phyloP scores from a whole-genome alignment of 164 flowering plant species.

The Aristolochia californica region DNA sequence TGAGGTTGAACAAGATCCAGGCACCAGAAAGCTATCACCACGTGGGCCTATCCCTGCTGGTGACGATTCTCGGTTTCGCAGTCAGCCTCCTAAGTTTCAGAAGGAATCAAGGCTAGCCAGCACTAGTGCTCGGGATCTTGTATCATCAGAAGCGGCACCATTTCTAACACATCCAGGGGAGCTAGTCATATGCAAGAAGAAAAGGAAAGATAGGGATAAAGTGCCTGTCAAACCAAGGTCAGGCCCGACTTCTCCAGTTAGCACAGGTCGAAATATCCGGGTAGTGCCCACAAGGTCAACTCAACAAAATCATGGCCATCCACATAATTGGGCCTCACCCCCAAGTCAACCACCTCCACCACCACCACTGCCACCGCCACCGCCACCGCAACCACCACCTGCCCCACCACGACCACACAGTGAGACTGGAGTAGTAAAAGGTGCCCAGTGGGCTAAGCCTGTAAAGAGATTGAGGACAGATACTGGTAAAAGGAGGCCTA shows the following conservation, averaged over 20 bases:
- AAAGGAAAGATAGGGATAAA: slow-evolving; percentile 91
- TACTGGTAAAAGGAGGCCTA: slow-evolving; percentile 80
- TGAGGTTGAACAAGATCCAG: slow-evolving; percentile 43
- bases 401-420: slow-evolving; percentile 27
- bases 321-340: slow-evolving; percentile 44
- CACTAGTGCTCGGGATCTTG: slow-evolving; percentile 31
- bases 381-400: too few relatives aligned
- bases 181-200: slow-evolving; percentile 91
- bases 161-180: slow-evolving; percentile 81
- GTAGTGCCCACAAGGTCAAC: slow-evolving; percentile 15
- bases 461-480: slow-evolving; percentile 92
- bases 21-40: slow-evolving; percentile 26
- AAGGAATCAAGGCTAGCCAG: slow-evolving; percentile 54
- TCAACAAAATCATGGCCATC: slow-evolving; percentile 28
- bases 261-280: slow-evolving; percentile 29
- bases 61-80: slow-evolving; percentile 32
- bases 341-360: slow-evolving; percentile 36
- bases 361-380: too few relatives aligned
- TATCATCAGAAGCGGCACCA: slow-evolving; percentile 41
- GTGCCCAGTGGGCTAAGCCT: slow-evolving; percentile 74
- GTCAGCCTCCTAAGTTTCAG: slow-evolving; percentile 22
- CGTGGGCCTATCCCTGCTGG: slow-evolving; percentile 21
- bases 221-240: slow-evolving; percentile 34
- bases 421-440: slow-evolving; percentile 22
- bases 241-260: slow-evolving; percentile 58